Percentiles rank a stretch among this genome's conserved stretches.
Evolutionary conservation across 352 stramenopile genomes (phyloP).

Genomic region (Bremia lactucae): DNA sequence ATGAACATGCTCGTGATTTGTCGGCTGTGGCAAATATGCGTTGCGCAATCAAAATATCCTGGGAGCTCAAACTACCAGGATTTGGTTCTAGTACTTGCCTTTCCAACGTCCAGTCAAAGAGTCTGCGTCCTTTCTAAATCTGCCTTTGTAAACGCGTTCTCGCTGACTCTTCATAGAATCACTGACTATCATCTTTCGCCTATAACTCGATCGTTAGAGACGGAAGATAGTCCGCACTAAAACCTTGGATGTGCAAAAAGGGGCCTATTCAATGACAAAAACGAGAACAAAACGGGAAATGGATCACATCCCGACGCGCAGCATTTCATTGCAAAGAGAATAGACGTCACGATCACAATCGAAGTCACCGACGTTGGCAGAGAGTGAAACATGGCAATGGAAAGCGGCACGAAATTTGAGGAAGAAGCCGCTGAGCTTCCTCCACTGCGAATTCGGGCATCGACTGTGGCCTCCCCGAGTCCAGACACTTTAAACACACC

Average conservation of each 20-base stretch:
- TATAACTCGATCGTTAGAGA: slow-evolving; percentile 1
- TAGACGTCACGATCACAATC: slow-evolving; percentile 7
- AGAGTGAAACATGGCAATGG: slow-evolving; percentile 14
- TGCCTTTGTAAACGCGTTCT: no score
- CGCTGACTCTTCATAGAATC: background rate
- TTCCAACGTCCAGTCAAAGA: no score
- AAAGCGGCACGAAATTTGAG: slow-evolving; percentile 5
- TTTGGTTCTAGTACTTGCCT: no score
- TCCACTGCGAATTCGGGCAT: slow-evolving; percentile 30
- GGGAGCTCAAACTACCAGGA: no score
- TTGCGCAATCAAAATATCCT: no score
- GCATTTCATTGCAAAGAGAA: slow-evolving; percentile 1
- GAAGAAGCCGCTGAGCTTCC: slow-evolving; percentile 5
- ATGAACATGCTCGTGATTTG: background rate
- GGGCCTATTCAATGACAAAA: slow-evolving; percentile 3
- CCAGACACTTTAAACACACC: slow-evolving; percentile 15
- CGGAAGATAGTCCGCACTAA: slow-evolving; percentile 9
- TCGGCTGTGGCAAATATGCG: no score
- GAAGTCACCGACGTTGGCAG: slow-evolving; percentile 5
- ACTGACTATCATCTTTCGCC: background rate
- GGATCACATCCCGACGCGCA: slow-evolving; percentile 17
- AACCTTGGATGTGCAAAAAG: slow-evolving; percentile 4
- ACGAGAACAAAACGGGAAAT: slow-evolving; percentile 11
- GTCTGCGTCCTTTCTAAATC: no score
- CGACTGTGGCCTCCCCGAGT: slow-evolving; percentile 13